A percentile compares a stretch with the other conserved stretches of the same genome.
phyloP scores from a whole-genome alignment of 805 yeast genomes.

The Saturnispora diversa region DNA sequence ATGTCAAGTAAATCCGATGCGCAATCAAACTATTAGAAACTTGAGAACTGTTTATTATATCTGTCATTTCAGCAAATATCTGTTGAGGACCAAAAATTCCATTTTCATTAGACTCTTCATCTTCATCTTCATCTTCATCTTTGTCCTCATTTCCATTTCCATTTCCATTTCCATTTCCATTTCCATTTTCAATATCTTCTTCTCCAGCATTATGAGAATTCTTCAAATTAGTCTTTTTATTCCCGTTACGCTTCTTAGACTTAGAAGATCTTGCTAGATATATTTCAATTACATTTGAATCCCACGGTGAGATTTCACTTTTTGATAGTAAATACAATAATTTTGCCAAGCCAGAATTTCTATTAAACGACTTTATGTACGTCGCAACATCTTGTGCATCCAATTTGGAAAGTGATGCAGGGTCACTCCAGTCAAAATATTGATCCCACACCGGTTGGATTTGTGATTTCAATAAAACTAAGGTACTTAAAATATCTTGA shows the following conservation, averaged over 20 bases:
- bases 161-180: no score
- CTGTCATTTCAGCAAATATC: conserved; percentile 11
- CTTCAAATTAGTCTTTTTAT: conserved; percentile 14
- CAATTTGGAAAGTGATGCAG: conserved; percentile 38
- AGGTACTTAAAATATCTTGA: conserved; percentile 53
- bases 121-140: conserved; percentile 18
- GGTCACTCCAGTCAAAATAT: conserved; percentile 68
- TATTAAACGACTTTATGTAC: conserved; percentile 49
- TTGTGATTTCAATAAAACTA: conserved; percentile 59
- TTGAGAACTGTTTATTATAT: conserved; percentile 9
- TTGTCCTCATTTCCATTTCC: conserved; percentile 13
- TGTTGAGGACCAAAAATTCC: conserved; percentile 14
- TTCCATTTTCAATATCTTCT: no score
- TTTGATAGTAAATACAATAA: conserved; percentile 56
- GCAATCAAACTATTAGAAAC: conserved; percentile 45
- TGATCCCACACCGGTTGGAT: conserved; percentile 64
- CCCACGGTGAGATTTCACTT: conserved; percentile 64
- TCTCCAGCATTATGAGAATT: no score
- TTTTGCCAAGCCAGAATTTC: conserved; percentile 43
- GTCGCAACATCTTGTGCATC: conserved; percentile 40
- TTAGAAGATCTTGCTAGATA: conserved; percentile 15
- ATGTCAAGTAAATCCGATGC: conserved; percentile 55
- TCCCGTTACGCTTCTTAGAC: conserved; percentile 15
- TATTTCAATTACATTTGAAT: conserved; percentile 25
- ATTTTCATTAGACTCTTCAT: conserved; percentile 2